Base-by-base conservation (phyloP, 805 yeast species). In the Priceomyces fermenticarens region DNA sequence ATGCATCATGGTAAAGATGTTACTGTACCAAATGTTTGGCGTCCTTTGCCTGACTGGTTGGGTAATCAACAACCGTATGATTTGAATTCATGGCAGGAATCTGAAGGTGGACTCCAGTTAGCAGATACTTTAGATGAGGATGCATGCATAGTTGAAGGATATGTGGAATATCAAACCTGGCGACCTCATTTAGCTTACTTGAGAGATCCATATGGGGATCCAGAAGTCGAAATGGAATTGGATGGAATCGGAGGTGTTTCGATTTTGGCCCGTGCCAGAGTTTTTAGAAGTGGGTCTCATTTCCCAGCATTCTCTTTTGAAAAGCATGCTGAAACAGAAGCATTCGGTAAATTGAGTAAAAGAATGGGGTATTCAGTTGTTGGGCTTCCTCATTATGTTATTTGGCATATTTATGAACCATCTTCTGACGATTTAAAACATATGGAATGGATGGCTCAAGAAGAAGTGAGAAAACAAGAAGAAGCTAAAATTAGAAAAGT, bases 181-280 rank as follows among this genome's bases (percentile, higher is more conserved):
- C 77, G 99, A 64, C 95, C 97, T 2, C 98, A 91, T 65, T 72
- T 91, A 50, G 98, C 98, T 0, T 91, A 93, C 58, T 74, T 91
- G 60, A 75, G 98, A 52, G 97, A 90, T 55, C 96, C 97, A 2
- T 83, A 86, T 55, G 99, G 98, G 16, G 95, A 89, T 63, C 91
- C 95, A 4, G 91, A 87, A 57, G 91, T 84, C 33, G 96, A 88
- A 58, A 84, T 91, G 85, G 90, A 84, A 42, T 71, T 91, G 47
- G 98, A 91, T 63, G 99, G 99, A 39, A 89, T 91, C 52, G 99
- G 99, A 17, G 99, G 98, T 49, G 99, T 91, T 33, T 88, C 97
- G 1, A 89, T 93, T 49, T 71, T 91, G 50, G 77, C 95, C 33
- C 87, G 85, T 60, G 97, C 97, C 2, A 69, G 72, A 35, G 96